Evolutionary conservation across 306 rosid species (phyloP).

Genomic region (Vigna hirtella): DNA sequence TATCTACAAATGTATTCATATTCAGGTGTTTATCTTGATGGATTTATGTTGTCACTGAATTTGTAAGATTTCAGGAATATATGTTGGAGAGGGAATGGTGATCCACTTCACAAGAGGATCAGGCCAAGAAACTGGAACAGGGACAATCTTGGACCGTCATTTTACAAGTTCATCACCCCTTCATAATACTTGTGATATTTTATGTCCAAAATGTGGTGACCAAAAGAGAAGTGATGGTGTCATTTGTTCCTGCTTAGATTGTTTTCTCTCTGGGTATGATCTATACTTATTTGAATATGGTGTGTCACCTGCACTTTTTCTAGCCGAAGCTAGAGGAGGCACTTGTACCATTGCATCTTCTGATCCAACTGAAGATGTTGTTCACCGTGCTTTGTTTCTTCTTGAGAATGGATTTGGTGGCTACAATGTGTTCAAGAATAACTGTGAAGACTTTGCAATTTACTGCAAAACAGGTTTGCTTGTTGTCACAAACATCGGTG

Average conservation of each 20-base stretch:
- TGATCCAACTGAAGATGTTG: slow-evolving; percentile 54
- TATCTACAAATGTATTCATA: background rate
- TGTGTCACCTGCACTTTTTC: slow-evolving; percentile 51
- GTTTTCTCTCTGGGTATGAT: slow-evolving; percentile 66
- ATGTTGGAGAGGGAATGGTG: slow-evolving; percentile 68
- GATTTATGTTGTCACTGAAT: slow-evolving; percentile 16
- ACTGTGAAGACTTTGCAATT: slow-evolving; percentile 83
- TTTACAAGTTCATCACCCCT: slow-evolving; percentile 54
- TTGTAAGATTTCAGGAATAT: slow-evolving; percentile 63
- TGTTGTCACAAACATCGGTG: slow-evolving; percentile 40
- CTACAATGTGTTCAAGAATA: slow-evolving; percentile 66
- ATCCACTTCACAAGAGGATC: slow-evolving; percentile 73
- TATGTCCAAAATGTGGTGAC: slow-evolving; percentile 66
- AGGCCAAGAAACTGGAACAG: slow-evolving; percentile 57
- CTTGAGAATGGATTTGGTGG: slow-evolving; percentile 72
- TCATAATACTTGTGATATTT: slow-evolving; percentile 42
- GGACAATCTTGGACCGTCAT: slow-evolving; percentile 51
- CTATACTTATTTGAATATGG: slow-evolving; percentile 68
- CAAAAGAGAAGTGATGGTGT: slow-evolving; percentile 55
- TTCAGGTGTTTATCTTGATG: background rate
- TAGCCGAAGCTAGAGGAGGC: slow-evolving; percentile 75
- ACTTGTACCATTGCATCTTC: slow-evolving; percentile 75
- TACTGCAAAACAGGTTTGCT: slow-evolving; percentile 89
- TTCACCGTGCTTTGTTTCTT: slow-evolving; percentile 67
- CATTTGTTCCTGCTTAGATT: slow-evolving; percentile 66